Conservation (phyloP, 2,329 filamentous ascomycete species). For the Epicoccum nigrum region DNA sequence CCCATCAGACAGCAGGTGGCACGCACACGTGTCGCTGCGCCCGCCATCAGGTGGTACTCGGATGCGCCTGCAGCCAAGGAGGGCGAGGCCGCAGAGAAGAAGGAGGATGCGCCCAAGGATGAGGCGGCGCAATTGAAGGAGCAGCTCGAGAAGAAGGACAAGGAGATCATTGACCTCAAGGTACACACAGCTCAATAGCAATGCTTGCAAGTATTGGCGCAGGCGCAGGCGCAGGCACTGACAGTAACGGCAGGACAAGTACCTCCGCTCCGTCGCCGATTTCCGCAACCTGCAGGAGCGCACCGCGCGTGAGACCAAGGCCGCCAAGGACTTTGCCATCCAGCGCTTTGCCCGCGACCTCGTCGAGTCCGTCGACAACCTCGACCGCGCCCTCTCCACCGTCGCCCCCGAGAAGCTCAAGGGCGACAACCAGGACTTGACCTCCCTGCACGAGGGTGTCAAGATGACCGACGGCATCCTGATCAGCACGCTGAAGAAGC, state of each 20-base stretch:
- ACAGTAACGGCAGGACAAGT: constrained; percentile 74
- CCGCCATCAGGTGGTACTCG: constrained; percentile 53
- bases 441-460: constrained; percentile 83
- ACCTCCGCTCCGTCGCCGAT: constrained; percentile 90
- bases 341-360: constrained; percentile 94
- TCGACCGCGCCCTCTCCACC: constrained; percentile 86
- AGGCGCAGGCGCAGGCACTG: too few relatives aligned
- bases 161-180: constrained; percentile 82
- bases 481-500: constrained; percentile 87
- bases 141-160: constrained; percentile 74
- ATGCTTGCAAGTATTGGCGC: too few relatives aligned
- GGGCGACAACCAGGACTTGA: constrained; percentile 72
- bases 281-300: constrained; percentile 98
- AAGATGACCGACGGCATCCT: constrained; percentile 94
- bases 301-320: constrained; percentile 86
- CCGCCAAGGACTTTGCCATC: constrained; percentile 89
- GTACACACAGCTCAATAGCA: too few relatives aligned
- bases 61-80: constrained; percentile 54
- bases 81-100: constrained; percentile 50
- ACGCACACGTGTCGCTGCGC: constrained; percentile 38
- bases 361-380: constrained; percentile 93
- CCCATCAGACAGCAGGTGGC: constrained; percentile 41
- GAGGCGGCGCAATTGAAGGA: constrained; percentile 57
- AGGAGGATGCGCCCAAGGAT: constrained; percentile 51
- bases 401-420: constrained; percentile 77